Percentiles rank a stretch among this genome's conserved stretches.
Conservation (phyloP, 441 rosid species). For the Gossypium laxum region DNA sequence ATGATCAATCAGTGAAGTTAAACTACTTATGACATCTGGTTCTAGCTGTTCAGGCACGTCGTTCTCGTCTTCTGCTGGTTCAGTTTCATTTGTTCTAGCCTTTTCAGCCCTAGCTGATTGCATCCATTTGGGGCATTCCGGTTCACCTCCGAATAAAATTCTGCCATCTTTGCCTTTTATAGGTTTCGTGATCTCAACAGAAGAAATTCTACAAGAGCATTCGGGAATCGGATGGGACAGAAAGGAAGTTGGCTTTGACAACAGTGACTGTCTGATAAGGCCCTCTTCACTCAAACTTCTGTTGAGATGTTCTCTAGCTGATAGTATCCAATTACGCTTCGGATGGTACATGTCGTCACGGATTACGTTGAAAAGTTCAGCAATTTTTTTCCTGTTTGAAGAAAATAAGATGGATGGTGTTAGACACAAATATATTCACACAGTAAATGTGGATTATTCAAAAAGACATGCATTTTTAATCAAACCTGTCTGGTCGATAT, state of each 20-base stretch:
- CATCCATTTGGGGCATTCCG: conserved; percentile 85
- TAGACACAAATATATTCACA: background rate
- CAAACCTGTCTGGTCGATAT: conserved; percentile 71
- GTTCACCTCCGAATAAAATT: conserved; percentile 62
- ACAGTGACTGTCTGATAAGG: conserved; percentile 54
- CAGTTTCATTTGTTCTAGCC: conserved; percentile 35
- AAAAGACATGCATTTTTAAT: background rate
- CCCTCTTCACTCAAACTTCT: conserved; percentile 71
- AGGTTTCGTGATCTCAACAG: conserved; percentile 30
- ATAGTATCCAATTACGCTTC: conserved; percentile 57
- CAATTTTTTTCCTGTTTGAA: conserved; percentile 56
- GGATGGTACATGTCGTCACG: conserved; percentile 69
- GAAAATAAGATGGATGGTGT: background rate
- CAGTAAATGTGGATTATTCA: background rate
- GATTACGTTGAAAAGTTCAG: conserved; percentile 44
- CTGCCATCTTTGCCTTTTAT: conserved; percentile 41
- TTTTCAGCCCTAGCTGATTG: conserved; percentile 36
- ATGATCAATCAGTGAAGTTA: conserved; percentile 43
- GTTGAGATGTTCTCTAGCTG: conserved; percentile 64
- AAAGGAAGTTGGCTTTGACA: conserved; percentile 55
- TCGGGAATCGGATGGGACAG: conserved; percentile 90
- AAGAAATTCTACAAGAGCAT: conserved; percentile 74
- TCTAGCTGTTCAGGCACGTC: conserved; percentile 46
- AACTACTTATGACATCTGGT: conserved; percentile 33
- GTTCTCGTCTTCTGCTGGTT: conserved; percentile 46